These are phyloP conservation scores for Fraxinus velutina DNA, from an alignment of 305 asterid species.

Conservation along the genomic window DNA sequence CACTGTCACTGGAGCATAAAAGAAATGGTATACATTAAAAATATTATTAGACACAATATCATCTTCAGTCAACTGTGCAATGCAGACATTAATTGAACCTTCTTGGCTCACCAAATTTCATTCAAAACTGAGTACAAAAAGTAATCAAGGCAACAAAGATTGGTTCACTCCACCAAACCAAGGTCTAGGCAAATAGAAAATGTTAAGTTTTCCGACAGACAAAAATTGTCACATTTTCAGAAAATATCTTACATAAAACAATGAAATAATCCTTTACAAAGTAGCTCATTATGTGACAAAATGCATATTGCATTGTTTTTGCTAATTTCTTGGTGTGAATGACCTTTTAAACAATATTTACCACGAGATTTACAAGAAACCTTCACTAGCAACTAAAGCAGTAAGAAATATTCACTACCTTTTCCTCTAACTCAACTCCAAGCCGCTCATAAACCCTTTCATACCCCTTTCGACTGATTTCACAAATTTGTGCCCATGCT, in stretches of 20 bases:
- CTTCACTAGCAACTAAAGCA: conserved; percentile 10
- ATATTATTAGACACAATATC: background rate
- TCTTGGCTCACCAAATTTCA: background rate
- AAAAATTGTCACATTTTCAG: background rate
- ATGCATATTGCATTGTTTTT: background rate
- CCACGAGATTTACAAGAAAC: background rate
- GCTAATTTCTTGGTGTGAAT: background rate
- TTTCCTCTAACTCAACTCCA: conserved; percentile 74
- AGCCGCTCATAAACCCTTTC: conserved; percentile 69
- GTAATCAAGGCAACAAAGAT: background rate
- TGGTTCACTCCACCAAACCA: background rate
- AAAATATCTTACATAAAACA: background rate
- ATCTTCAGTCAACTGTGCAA: conserved; percentile 17
- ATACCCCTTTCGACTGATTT: conserved; percentile 72
- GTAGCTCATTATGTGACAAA: background rate
- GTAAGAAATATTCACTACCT: conserved; percentile 40
- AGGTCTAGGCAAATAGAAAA: background rate
- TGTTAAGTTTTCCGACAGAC: background rate
- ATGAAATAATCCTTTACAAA: background rate
- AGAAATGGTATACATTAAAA: background rate
- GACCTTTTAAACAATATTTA: background rate
- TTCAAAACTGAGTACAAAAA: background rate
- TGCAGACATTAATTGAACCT: background rate
- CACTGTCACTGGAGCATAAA: background rate
- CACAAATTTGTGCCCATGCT: conserved; percentile 87